Conservation (phyloP, 306 rosid genomes). For the Malus orientalis region DNA sequence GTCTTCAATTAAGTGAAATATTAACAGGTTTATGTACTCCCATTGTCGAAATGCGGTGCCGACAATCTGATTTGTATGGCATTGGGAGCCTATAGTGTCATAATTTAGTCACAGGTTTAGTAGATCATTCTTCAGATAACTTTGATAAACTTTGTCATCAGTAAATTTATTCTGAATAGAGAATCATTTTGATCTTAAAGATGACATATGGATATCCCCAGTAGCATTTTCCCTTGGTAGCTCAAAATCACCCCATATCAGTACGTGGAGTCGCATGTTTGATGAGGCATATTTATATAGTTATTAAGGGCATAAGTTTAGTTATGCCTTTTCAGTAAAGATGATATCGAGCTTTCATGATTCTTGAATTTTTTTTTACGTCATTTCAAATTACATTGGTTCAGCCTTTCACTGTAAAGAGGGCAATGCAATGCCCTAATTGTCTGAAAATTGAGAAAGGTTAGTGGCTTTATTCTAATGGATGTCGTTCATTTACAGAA, state of each 20-base stretch:
- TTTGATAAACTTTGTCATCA: background rate
- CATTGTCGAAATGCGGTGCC: background rate
- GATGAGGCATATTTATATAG: background rate
- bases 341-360: background rate
- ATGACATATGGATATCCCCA: too few species aligned
- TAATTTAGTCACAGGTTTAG: background rate
- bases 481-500: slow-evolving; percentile 59
- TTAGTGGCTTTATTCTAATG: slow-evolving; percentile 91
- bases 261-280: background rate
- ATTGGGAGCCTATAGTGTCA: background rate
- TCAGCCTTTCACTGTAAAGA: slow-evolving; percentile 80
- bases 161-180: background rate
- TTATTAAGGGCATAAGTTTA: background rate
- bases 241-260: background rate
- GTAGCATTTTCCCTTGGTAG: too few species aligned
- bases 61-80: background rate
- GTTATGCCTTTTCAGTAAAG: background rate
- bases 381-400: slow-evolving; percentile 75
- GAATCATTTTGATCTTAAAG: background rate
- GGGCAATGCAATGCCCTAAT: slow-evolving; percentile 98
- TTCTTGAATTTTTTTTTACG: background rate
- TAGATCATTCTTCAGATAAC: background rate
- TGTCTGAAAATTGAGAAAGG: slow-evolving; percentile 96
- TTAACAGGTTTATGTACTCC: background rate
- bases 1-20: background rate